phyloP scores from a whole-genome alignment of 164 flowering plant genomes.

The Umbilicus rupestris region DNA sequence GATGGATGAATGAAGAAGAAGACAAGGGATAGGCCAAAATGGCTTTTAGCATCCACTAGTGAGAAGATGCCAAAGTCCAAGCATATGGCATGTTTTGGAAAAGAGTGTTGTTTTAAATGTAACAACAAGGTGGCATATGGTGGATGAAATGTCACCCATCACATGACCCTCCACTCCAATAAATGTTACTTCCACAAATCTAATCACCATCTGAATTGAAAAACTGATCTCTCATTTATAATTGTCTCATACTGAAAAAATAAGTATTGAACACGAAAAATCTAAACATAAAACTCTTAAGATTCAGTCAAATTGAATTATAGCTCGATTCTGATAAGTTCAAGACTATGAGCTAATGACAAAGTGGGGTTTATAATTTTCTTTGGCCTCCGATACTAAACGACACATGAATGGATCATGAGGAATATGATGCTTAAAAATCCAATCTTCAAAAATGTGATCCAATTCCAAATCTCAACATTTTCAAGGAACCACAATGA shows the following conservation, averaged over 20 bases:
- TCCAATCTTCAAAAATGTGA: neutral
- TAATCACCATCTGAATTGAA: neutral
- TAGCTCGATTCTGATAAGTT: no score
- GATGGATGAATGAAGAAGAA: neutral
- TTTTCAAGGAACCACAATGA: neutral
- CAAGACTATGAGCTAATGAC: no score
- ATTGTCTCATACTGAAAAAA: no score
- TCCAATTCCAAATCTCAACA: neutral
- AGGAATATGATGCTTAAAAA: neutral
- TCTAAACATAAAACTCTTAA: no score
- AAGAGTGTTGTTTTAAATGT: neutral
- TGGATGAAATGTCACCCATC: neutral
- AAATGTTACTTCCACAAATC: neutral
- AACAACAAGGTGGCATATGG: neutral
- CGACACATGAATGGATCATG: neutral
- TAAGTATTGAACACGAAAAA: no score
- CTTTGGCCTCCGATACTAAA: neutral
- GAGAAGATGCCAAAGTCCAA: neutral
- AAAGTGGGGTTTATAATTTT: neutral
- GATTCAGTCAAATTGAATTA: no score
- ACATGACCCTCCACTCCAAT: neutral
- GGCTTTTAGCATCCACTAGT: conserved; percentile 3
- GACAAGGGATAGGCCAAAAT: neutral
- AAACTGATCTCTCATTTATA: no score
- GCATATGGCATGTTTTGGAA: neutral